Base-by-base conservation (phyloP, 768 basidiomycete species). In the Mycena filopes region DNA sequence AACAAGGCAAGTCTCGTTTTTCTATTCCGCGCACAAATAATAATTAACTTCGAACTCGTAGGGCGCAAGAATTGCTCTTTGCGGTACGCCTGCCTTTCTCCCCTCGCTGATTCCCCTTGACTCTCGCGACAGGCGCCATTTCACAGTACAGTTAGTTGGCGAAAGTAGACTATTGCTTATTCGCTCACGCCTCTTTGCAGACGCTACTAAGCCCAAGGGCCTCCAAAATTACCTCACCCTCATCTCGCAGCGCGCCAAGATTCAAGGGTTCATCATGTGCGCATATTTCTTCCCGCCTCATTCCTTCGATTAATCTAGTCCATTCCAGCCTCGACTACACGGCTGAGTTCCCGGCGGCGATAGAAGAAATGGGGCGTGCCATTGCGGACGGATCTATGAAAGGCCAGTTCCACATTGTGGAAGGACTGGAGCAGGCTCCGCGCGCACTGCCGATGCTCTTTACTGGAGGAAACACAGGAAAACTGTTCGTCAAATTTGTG, bases 201-300 rank as follows among this genome's bases (percentile, higher is more conserved):
- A 92, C 72, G 74, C 81, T 29, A 60, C 79, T 1, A 85, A 83
- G 63, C 89, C 92, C 2, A 84, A 82, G 63, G 92, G 92, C 16
- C 81, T 96, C 18, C 80, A 85, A 62, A 84, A 84, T 53, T 95
- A 94, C 72, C 67, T 84, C 38, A 87, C 81, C 60, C 79, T 98
- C 58, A 95, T 98, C 68, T 72, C 84, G 0, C 89, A 91, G 73
- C 86, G 95, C 45, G 94, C 92, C 18, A 90, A 82, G 42, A 87
- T 98, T 1, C 82, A 92, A 72, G 96, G 96, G 10, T 98, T 95
- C 78, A 81, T 96, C 70, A 85, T 94, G 89, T 92, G 72, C 50
- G 87, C 74, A 18, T 38, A n/a, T 49, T 42, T n/a, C 42, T 29
- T 31, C 47, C n/a, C 40, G 41, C 36, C 54, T 25, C 15, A 29